Percentiles rank a stretch among this genome's conserved stretches.
These are phyloP conservation scores for Claviceps quebecensis DNA, from an alignment of 2,329 filamentous ascomycete species.

Conservation along the genomic window DNA sequence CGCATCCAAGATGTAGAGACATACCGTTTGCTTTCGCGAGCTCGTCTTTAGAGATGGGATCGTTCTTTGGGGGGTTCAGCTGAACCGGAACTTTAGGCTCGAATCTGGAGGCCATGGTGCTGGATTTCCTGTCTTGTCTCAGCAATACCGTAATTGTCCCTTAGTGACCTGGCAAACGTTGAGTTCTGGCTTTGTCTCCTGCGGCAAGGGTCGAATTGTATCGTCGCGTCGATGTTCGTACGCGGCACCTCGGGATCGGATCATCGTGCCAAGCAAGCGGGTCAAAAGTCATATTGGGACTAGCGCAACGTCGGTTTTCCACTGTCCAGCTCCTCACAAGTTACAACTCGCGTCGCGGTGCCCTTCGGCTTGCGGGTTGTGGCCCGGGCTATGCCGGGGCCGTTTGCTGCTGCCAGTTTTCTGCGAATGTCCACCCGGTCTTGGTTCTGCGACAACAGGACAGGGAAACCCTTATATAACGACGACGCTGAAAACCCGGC, in stretches of 20 bases:
- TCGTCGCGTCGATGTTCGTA: neutral
- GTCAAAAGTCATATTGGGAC: constrained; percentile 8
- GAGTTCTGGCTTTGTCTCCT: neutral
- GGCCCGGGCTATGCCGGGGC: no score
- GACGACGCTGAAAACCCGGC: no score
- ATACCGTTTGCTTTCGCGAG: constrained; percentile 72
- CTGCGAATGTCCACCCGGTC: no score
- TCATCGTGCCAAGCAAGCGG: constrained; percentile 3
- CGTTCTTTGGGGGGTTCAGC: constrained; percentile 74
- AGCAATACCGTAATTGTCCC: no score
- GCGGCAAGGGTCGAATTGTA: neutral
- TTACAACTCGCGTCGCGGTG: no score
- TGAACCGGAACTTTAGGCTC: constrained; percentile 64
- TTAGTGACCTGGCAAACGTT: neutral
- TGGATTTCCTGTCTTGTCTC: neutral
- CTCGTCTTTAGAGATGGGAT: constrained; percentile 68
- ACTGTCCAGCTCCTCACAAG: neutral
- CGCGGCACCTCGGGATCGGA: constrained; percentile 5
- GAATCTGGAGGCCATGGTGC: constrained; percentile 49
- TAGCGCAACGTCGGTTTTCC: constrained; percentile 1
- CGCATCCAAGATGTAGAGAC: constrained; percentile 13
- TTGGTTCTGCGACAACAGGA: no score
- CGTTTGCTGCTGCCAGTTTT: no score
- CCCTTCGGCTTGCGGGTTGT: no score
- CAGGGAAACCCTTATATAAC: no score